phyloP scores from a whole-genome alignment of 2,329 filamentous ascomycete genomes.

The Pseudomassariella vexata region DNA sequence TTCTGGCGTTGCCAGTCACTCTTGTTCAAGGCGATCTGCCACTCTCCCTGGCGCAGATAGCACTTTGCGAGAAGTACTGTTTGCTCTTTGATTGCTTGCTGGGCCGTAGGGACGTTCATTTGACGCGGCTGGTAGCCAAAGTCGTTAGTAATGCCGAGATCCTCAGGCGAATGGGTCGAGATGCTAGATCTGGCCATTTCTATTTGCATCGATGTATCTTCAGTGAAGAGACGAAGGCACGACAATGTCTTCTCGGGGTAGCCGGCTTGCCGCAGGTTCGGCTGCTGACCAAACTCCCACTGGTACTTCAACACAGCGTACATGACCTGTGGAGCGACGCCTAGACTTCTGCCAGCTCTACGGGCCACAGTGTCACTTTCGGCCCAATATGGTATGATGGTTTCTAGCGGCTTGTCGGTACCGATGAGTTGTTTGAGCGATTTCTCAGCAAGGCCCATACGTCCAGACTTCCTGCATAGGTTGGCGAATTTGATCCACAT shows the following conservation, averaged over 20 bases:
- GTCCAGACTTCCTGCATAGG: conserved; percentile 90
- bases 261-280: conserved; percentile 32
- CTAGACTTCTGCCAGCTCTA: conserved; percentile 13
- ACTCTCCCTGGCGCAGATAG: conserved; percentile 93
- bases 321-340: conserved; percentile 69
- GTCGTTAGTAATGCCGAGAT: conserved; percentile 38
- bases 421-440: conserved; percentile 87
- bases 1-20: conserved; percentile 85
- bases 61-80: conserved; percentile 83
- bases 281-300: conserved; percentile 77
- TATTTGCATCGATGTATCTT: conserved; percentile 49
- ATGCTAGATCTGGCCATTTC: conserved; percentile 42
- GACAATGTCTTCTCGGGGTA: conserved; percentile 50
- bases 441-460: conserved; percentile 92
- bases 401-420: conserved; percentile 57
- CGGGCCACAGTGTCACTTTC: conserved; percentile 18
- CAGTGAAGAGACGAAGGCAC: conserved; percentile 56
- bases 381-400: conserved; percentile 55
- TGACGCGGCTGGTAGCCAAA: conserved; percentile 38
- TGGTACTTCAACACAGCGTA: conserved; percentile 98
- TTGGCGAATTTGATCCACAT: conserved; percentile 99
- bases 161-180: conserved; percentile 43
- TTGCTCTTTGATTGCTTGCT: conserved; percentile 52
- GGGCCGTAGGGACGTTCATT: conserved; percentile 22
- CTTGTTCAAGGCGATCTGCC: conserved; percentile 80